Evolutionary conservation across 108 stramenopile species (phyloP).

Genomic region (Fistulifera solaris): DNA sequence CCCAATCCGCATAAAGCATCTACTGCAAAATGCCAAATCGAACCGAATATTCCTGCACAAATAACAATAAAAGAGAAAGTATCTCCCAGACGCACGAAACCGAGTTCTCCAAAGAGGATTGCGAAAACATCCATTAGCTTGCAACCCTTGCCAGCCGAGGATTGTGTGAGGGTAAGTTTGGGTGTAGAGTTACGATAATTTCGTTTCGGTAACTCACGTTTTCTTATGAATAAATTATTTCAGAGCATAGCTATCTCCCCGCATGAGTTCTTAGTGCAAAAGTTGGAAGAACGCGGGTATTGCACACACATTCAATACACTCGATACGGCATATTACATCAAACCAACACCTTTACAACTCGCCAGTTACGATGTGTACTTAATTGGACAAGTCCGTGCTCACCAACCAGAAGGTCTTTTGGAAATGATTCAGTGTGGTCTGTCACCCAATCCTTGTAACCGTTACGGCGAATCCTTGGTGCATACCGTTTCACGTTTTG

Average conservation of each 20-base stretch:
- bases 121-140: background rate
- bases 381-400: slow-evolving; percentile 46
- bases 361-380: slow-evolving; percentile 46
- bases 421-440: slow-evolving; percentile 31
- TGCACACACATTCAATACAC: slow-evolving; percentile 31
- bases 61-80: no score
- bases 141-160: no score
- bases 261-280: slow-evolving; percentile 41
- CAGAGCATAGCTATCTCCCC: slow-evolving; percentile 1
- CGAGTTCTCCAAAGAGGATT: no score
- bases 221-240: background rate
- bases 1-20: no score
- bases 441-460: slow-evolving; percentile 67
- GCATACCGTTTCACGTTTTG: slow-evolving; percentile 58
- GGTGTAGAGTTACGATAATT: background rate
- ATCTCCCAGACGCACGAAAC: no score
- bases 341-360: slow-evolving; percentile 55
- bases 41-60: no score
- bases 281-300: slow-evolving; percentile 58
- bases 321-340: slow-evolving; percentile 49
- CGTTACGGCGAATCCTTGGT: slow-evolving; percentile 63
- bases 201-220: background rate
- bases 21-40: no score
- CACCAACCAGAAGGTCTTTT: slow-evolving; percentile 29
- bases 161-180: no score